Base-by-base conservation (phyloP, 2,329 filamentous ascomycete genomes). In the Kalaharituber pfeilii region DNA sequence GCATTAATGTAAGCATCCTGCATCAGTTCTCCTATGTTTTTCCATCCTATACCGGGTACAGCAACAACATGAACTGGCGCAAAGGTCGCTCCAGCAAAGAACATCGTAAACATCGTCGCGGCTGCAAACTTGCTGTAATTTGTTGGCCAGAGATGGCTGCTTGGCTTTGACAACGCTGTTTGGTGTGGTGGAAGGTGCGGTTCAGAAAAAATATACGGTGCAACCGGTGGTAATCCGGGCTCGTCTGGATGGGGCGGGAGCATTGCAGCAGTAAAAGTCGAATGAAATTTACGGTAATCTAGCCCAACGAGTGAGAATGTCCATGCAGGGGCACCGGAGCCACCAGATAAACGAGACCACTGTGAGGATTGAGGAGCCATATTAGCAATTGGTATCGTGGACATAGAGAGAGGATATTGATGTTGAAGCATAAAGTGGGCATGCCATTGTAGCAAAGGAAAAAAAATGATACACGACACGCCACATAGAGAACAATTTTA, bases 11-110 rank as follows among this genome's bases (percentile, higher is more conserved):
- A 95, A 66, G 96, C 91, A 29, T 77, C 75, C 65, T 94, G 86
- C 9, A 98, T 72, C 65, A 87, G 96, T 63, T 98, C 88, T 65
- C 96, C 89, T 53, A 98, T 95, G 65, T 98, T 98, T 66, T 86
- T 75, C 15, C 25, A 15, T 42, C 87, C 87, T 66, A 96, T 81
- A 4, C 56, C 56, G 5, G 51, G 22, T 1, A 54, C 56, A n/a
- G 44, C 30, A 53, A 98, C 88, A 61, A 94, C 83, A 60, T 89
- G 94, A 65, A 94, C 95, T 1, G 91, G 91, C 1, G 91, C 86
- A 71, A 95, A 96, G 63, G 93, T 86, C 60, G 75, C 80, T 28
- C 91, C 91, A 15, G 77, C 88, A 67, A 93, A 98, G 71, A 95
- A 98, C 50, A 96, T 71, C 0, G 89, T 94, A 67, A 95, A 96